Conservation (phyloP, 176 grass and related monocot species). For the bread wheat (Triticum aestivum) region IWGSC_CS_RefSeq_v2.1 NC_057794.1:501855289-501855788, state of each 20-base stretch:
- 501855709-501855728: slow-evolving; percentile 67
- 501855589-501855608: slow-evolving; percentile 67
- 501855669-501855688: slow-evolving; percentile 67
- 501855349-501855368: slow-evolving; percentile 34
- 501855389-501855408: slow-evolving; percentile 47
- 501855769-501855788: slow-evolving; percentile 79
- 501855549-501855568: slow-evolving; percentile 45
- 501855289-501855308: slow-evolving; percentile 67
- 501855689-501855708: slow-evolving; percentile 83
- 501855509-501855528: slow-evolving; percentile 49
- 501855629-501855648: slow-evolving; percentile 34
- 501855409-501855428: slow-evolving; percentile 38
- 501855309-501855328: slow-evolving; percentile 71
- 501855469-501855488: slow-evolving; percentile 53
- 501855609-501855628: slow-evolving; percentile 63
- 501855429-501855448: slow-evolving; percentile 43
- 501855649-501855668: not conserved
- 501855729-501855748: slow-evolving; percentile 71
- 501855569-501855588: slow-evolving; percentile 61
- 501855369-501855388: slow-evolving; percentile 34
- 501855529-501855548: slow-evolving; percentile 32
- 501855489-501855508: slow-evolving; percentile 51
- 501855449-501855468: slow-evolving; percentile 45
- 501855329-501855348: slow-evolving; percentile 35
- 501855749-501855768: slow-evolving; percentile 58